Conservation (phyloP, 2,329 filamentous ascomycete species). For the Aspergillus cejpii region DNA sequence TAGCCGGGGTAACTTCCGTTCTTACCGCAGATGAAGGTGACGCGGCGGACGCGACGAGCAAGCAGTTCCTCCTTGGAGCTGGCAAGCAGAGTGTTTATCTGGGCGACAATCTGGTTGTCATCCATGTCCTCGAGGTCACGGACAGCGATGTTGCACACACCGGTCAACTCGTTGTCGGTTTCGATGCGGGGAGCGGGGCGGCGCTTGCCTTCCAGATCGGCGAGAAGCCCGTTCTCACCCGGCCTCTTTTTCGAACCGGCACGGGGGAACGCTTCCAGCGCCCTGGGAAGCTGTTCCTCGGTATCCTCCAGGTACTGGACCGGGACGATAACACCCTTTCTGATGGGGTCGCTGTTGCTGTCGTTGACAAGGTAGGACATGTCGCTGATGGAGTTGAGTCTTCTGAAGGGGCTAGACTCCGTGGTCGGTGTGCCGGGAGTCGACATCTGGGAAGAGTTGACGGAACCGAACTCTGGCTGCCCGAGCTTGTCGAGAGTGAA, state of each 20-base stretch:
- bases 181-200: conserved; percentile 52
- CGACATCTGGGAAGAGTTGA: conserved; percentile 69
- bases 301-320: conserved; percentile 91
- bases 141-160: conserved; percentile 87
- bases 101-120: conserved; percentile 70
- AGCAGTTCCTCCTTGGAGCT: conserved; percentile 79
- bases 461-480: conserved; percentile 78
- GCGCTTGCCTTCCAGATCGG: conserved; percentile 68
- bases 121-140: conserved; percentile 77
- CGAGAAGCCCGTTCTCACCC: conserved; percentile 54
- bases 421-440: conserved; percentile 68
- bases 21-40: conserved; percentile 94
- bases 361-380: conserved; percentile 80
- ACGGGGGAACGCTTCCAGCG: conserved; percentile 72
- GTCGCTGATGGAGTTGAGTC: conserved; percentile 91
- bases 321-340: conserved; percentile 91
- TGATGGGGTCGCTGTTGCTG: conserved; percentile 62
- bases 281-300: conserved; percentile 77
- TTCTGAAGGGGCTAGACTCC: conserved; percentile 62
- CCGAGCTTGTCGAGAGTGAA: conserved; percentile 91
- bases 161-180: conserved; percentile 70
- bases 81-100: conserved; percentile 68
- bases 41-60: conserved; percentile 71
- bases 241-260: conserved; percentile 51
- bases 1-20: conserved; percentile 94